Base-by-base conservation (phyloP, 768 basidiomycete genomes). In the Collybiopsis luxurians region DNA sequence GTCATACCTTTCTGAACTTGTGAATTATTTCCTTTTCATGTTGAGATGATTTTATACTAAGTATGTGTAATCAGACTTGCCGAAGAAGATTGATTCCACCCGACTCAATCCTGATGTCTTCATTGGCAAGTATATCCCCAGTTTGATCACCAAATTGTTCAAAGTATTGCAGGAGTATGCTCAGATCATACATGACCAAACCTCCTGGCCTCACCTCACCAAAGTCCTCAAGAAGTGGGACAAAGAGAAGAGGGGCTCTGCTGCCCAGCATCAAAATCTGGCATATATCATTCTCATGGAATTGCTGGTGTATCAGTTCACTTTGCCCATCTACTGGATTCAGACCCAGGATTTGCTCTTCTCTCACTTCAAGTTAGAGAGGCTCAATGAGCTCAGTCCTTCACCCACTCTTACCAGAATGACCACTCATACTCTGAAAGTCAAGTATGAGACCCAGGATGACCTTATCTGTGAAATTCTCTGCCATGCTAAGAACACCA, bases 311-410 rank as follows among this genome's bases (percentile, higher is more conserved):
- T 99, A 99, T 68, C 97, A 99, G 69, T 98, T 96, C 64, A 96
- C 96, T 0, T 98, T 96, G 1, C 95, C 97, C 6, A 96, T 99
- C 19, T 89, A 95, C 49, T 99, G 97, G 97, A 99, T 99, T 65
- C 92, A 98, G 76, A 99, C 96, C 0, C 97, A 99, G 69, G 97
- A 99, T 66, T 81, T 90, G 24, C 81, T 99, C 56, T 99, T 99
- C 78, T 82, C 79, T 10, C 72, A 85, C 9, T 97, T 85, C 78
- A 78, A 79, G 45, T 97, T 97, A 66, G 96, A 98, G 72, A 87
- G 97, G 15, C 80, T 98, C 65, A 89, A 98, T 64, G 97, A 99
- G 70, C 77, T 99, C 52, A 97, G 97, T 30, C 97, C 97, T 39
- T 94, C 94, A 3, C 97, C 97, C 1, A 98, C 95, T 10, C 81